These are phyloP conservation scores for Talaromyces verruculosus DNA, from an alignment of 2,329 filamentous ascomycete genomes.

Conservation along the genomic window DNA sequence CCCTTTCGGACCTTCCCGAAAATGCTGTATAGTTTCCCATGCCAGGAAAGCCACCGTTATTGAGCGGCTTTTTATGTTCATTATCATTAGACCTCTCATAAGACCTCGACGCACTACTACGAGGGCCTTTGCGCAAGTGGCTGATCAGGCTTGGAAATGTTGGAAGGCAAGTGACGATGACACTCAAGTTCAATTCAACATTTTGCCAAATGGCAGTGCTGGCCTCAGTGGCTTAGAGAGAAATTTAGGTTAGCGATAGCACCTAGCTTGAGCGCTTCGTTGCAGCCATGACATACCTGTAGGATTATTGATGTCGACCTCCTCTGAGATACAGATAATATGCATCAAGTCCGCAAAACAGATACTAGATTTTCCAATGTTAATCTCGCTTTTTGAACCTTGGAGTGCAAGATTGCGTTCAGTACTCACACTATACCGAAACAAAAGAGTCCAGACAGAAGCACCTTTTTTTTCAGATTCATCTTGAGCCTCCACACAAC, in stretches of 20 bases:
- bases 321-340: neutral
- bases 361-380: neutral
- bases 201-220: neutral
- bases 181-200: neutral
- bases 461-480: neutral
- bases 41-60: neutral
- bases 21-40: neutral
- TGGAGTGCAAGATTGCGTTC: neutral
- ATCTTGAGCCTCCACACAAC: constrained; percentile 1
- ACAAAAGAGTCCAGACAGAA: neutral
- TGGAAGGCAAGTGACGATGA: neutral
- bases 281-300: constrained; percentile 1
- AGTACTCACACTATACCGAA: constrained; percentile 1
- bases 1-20: neutral
- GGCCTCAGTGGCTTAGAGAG: neutral
- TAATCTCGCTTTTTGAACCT: neutral
- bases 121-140: constrained; percentile 1
- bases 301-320: constrained; percentile 2
- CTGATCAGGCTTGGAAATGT: constrained; percentile 2
- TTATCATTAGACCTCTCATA: constrained; percentile 1
- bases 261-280: neutral
- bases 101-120: neutral
- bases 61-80: constrained; percentile 2
- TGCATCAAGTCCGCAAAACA: constrained; percentile 1
- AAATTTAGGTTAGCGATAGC: neutral